Evolutionary conservation across 305 asterid genomes (phyloP).

Genomic region (Rubia tinctorum): DNA sequence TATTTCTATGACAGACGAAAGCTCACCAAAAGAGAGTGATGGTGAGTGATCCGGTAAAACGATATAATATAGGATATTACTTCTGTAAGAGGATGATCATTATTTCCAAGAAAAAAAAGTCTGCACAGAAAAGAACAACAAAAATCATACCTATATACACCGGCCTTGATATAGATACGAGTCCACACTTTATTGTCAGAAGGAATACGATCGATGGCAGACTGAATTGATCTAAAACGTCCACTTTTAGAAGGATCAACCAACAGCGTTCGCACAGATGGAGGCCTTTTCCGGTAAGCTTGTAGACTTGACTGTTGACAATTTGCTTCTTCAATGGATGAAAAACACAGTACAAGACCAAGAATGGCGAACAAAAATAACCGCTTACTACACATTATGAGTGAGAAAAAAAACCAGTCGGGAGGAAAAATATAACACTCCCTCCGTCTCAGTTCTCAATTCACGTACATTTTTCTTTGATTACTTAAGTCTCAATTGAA

Average conservation of each 20-base stretch:
- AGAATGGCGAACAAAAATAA: not conserved
- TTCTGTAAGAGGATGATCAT: not conserved
- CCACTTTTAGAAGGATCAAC: constrained; percentile 58
- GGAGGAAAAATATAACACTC: not conserved
- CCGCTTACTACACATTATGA: not conserved
- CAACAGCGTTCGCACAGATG: constrained; percentile 21
- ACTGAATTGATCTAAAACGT: constrained; percentile 45
- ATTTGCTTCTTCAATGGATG: not conserved
- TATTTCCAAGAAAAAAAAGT: not conserved
- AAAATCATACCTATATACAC: constrained; percentile 41
- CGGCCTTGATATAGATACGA: constrained; percentile 43
- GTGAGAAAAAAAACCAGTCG: not conserved
- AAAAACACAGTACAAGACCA: not conserved
- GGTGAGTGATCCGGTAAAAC: too few relatives aligned
- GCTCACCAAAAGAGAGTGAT: too few relatives aligned
- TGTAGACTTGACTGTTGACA: not conserved
- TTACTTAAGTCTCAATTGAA: not conserved
- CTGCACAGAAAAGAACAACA: not conserved
- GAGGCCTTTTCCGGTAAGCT: not conserved
- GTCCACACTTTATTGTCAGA: constrained; percentile 39
- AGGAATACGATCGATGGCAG: constrained; percentile 58
- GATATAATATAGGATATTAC: too few relatives aligned
- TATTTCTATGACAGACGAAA: too few relatives aligned
- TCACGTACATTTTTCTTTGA: not conserved
- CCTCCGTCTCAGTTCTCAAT: not conserved